Base-by-base conservation (phyloP, 2,329 filamentous ascomycete genomes). In the Aspergillus piperis region DNA sequence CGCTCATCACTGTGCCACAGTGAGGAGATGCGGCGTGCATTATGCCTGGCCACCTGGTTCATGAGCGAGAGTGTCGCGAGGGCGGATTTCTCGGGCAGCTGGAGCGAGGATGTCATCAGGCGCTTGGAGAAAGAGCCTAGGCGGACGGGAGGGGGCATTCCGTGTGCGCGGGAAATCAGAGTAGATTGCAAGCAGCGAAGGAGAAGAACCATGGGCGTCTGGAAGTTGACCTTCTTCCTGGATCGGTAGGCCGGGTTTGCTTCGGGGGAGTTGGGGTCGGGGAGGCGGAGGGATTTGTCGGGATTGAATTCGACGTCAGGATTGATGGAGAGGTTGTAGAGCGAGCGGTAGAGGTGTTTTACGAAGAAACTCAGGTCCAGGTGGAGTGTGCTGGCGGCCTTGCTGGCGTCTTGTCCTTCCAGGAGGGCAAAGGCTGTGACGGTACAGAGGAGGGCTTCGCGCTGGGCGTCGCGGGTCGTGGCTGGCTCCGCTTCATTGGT, bases 381-480 rank as follows among this genome's bases (percentile, higher is more conserved):
- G 70, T 93, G 90, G 4, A 98, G 84, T 48, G 88, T 84, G 47
- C 88, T 85, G 59, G 92, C 90, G 52, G 92, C 90, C 78, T 92
- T 94, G 78, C 90, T 89, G 15, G 88, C 92, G 71, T 97, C 94
- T 79, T 99, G 95, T 52, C 95, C 94, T 65, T 95, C 91, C 41
- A 99, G 87, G 6, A 99, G 87, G n/a, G 94, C 92, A 72, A 96
- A 98, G 25, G 96, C 95, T 0, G 95, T 99, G 70, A 96, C 92
- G 60, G 93, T 96, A 80, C 94, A 97, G 59, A 99, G 89, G 5
- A 99, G 87, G 10, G 91, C 86, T 77, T 98, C 93, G 65, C 95
- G 89, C 25, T 89, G 92, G 10, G 90, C 81, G 76, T 96, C 93
- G 58, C 93, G 88, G 41, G 81, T 73, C 11, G 81, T 76, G 15